Conservation (phyloP, 2,329 filamentous ascomycete genomes). For the Diaporthe sp. region DNA sequence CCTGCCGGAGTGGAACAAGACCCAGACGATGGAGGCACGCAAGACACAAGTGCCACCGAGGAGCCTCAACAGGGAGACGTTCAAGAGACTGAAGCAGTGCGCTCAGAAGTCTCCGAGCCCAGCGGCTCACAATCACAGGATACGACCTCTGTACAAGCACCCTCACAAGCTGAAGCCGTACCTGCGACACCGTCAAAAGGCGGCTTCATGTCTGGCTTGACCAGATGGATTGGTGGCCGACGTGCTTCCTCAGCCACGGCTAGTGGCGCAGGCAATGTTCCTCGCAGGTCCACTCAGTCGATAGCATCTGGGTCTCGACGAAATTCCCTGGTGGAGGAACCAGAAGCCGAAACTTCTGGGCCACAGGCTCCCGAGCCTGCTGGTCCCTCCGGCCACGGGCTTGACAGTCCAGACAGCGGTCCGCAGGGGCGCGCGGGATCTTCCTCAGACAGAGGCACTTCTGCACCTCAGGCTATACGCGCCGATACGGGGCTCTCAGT, state of each 20-base stretch:
- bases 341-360: not conserved
- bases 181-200: not conserved
- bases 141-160: not conserved
- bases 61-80: not conserved
- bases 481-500: not conserved
- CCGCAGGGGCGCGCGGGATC: not conserved
- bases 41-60: not conserved
- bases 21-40: not conserved
- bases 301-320: not conserved
- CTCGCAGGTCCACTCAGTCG: not conserved
- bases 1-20: not conserved
- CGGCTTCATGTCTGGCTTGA: not conserved
- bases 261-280: not conserved
- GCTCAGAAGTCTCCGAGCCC: not conserved
- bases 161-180: not conserved
- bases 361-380: not conserved
- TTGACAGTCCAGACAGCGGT: slow-evolving; percentile 1
- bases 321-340: not conserved
- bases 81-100: not conserved
- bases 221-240: not conserved
- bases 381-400: not conserved
- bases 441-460: not conserved
- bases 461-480: not conserved
- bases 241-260: not conserved
- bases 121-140: not conserved